Conservation (phyloP, 768 basidiomycete genomes). For the Stropharia rugosoannulata region DNA sequence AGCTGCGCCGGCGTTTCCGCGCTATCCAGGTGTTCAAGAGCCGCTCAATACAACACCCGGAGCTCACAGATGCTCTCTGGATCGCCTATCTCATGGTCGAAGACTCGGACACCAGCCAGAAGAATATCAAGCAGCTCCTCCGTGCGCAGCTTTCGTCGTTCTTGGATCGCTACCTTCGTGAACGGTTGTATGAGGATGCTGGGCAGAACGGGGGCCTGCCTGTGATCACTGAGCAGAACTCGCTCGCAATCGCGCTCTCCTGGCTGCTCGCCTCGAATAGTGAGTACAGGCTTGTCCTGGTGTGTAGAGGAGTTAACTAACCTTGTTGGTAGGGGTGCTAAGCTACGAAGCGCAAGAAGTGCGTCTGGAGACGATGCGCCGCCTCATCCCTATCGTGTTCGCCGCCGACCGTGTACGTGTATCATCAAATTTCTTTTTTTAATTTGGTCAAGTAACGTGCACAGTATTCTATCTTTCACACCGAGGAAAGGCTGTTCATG, state of each 20-base stretch:
- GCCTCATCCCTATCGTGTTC: conserved; percentile 45
- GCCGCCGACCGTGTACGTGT: conserved; percentile 47
- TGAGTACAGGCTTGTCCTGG: conserved; percentile 19
- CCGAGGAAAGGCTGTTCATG: conserved; percentile 32
- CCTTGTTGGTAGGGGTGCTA: conserved; percentile 25
- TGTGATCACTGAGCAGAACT: conserved; percentile 40
- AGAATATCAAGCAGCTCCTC: conserved; percentile 45
- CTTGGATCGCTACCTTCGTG: conserved; percentile 37
- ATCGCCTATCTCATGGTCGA: conserved; percentile 58
- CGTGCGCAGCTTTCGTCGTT: conserved; percentile 42
- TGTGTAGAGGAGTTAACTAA: conserved; percentile 1
- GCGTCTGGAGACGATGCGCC: conserved; percentile 30
- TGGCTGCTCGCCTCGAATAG: conserved; percentile 46
- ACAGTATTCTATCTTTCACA: conserved; percentile 41
- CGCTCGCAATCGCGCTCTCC: conserved; percentile 44
- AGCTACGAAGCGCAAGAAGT: conserved; percentile 30
- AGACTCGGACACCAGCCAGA: conserved; percentile 45
- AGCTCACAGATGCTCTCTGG: conserved; percentile 46
- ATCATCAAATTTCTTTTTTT: conserved; percentile 11
- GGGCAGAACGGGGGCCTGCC: conserved; percentile 48
- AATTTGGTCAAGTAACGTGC: conserved; percentile 17
- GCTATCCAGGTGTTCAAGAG: conserved; percentile 45
- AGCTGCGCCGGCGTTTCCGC: conserved; percentile 43
- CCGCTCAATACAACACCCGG: conserved; percentile 32
- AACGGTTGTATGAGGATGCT: conserved; percentile 36